phyloP scores from a whole-genome alignment of 1,139 yeast genomes.

The Sugiyamaella sp. region DNA sequence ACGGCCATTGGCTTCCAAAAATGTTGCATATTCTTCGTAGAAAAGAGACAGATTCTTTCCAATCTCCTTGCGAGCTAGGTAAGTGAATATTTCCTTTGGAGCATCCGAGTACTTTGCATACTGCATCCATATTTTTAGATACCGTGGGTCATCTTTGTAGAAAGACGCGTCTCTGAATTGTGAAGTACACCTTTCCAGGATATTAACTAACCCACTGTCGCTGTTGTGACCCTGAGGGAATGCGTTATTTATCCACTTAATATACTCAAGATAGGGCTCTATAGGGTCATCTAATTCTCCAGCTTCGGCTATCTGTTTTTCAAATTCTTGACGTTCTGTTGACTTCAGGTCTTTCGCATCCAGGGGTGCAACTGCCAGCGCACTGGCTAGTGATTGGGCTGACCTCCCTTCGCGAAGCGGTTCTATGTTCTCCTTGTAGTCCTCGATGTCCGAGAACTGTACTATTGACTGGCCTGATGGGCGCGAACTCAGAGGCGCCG shows the following conservation, averaged over 20 bases:
- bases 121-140: constrained; percentile 77
- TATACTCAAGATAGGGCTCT: constrained; percentile 68
- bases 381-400: constrained; percentile 57
- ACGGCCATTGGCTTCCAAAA: constrained; percentile 57
- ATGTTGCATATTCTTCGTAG: constrained; percentile 80
- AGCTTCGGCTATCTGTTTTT: constrained; percentile 48
- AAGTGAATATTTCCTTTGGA: constrained; percentile 72
- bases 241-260: constrained; percentile 68
- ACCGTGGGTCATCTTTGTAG: constrained; percentile 82
- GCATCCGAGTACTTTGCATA: constrained; percentile 70
- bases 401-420: constrained; percentile 74
- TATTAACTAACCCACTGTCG: constrained; percentile 66
- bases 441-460: constrained; percentile 50
- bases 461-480: not conserved
- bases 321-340: constrained; percentile 44
- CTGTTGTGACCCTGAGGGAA: constrained; percentile 69
- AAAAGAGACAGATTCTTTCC: constrained; percentile 69
- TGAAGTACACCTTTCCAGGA: constrained; percentile 74
- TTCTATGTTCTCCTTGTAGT: constrained; percentile 78
- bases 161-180: constrained; percentile 64
- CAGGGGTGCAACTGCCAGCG: constrained; percentile 41
- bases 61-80: constrained; percentile 71
- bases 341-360: constrained; percentile 26
- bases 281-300: constrained; percentile 82
- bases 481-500: not conserved